Base-by-base conservation (phyloP, 345 rosid species). In the Psidium guajava region DNA sequence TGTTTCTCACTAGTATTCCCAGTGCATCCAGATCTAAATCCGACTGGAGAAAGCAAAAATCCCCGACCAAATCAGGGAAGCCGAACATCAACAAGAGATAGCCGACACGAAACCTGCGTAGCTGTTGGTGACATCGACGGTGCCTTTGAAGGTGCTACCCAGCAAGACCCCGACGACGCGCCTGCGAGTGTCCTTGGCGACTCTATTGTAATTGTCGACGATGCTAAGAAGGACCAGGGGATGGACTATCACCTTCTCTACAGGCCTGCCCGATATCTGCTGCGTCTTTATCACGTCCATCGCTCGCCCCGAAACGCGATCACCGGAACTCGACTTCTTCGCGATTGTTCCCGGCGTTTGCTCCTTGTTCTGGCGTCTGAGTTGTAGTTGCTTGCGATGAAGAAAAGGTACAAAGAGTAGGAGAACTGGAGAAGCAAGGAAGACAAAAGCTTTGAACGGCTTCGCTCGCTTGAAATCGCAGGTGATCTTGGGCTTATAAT, bases 241-340 rank as follows among this genome's bases (percentile, higher is more conserved):
- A 32, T 97, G 99, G 74, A 97, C 98, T 58, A 97, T 88, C 85
- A 95, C 99, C 84, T 95, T 97, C 95, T 96, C 98, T 22, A 97
- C 92, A 55, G 99, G 94, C 85, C 94, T 91, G 52, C 96, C 85
- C 28, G 92, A 88, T 61, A 97, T 88, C 88, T 97, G 98, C 89
- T 96, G 98, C 47, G 98, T 93, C 90, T 97, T 97, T 44, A 97
- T 93, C 89, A 95, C 98, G 69, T 97, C 99, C 98, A 97, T 95
- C 20, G 85, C 50, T 22, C 51, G 11, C 81, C 18, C 40, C 8
- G 80, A 9, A 56, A 53, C 59, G n/a, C 81, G 74, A 59, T 53
- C 24, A 54, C 84, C 83, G 81, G 58, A n/a, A 64, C 27, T 6
- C 15, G 75, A 42, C 53, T 24, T 1, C 32, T 20, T 52, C 59